phyloP scores from a whole-genome alignment of 495 filamentous ascomycete genomes.

The Cryomyces antarcticus region DNA sequence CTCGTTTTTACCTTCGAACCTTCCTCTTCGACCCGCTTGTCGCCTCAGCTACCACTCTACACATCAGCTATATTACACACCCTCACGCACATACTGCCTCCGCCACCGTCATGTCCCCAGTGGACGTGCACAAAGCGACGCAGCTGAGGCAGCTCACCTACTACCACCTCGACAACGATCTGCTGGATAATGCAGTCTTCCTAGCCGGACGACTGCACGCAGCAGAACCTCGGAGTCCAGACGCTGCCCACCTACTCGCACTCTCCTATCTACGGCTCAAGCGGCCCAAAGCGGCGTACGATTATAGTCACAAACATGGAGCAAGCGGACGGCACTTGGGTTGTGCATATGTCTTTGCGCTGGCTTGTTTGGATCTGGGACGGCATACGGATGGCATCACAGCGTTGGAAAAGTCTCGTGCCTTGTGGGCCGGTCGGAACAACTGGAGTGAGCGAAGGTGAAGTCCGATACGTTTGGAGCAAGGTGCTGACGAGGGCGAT shows the following conservation, averaged over 20 bases:
- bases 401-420: conserved; percentile 56
- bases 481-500: background rate
- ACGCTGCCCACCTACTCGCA: conserved; percentile 64
- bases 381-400: conserved; percentile 58
- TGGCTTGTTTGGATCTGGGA: conserved; percentile 63
- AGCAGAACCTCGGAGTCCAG: conserved; percentile 55
- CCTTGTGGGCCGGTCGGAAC: conserved; percentile 48
- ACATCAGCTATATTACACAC: background rate
- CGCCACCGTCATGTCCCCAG: conserved; percentile 41
- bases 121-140: conserved; percentile 22
- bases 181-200: conserved; percentile 75
- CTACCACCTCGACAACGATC: conserved; percentile 84
- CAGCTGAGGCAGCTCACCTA: conserved; percentile 72
- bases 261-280: conserved; percentile 68
- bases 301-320: conserved; percentile 42
- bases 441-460: conserved; percentile 38
- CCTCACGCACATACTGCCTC: background rate
- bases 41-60: background rate
- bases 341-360: conserved; percentile 80
- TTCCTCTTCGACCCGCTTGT: background rate
- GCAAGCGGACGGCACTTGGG: conserved; percentile 54
- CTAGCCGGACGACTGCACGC: conserved; percentile 70
- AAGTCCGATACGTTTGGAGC: background rate
- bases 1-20: too few relatives aligned
- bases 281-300: conserved; percentile 53